Evolutionary conservation across 2,329 filamentous ascomycete species (phyloP).

Genomic region (Drechslerella stenobrocha): DNA sequence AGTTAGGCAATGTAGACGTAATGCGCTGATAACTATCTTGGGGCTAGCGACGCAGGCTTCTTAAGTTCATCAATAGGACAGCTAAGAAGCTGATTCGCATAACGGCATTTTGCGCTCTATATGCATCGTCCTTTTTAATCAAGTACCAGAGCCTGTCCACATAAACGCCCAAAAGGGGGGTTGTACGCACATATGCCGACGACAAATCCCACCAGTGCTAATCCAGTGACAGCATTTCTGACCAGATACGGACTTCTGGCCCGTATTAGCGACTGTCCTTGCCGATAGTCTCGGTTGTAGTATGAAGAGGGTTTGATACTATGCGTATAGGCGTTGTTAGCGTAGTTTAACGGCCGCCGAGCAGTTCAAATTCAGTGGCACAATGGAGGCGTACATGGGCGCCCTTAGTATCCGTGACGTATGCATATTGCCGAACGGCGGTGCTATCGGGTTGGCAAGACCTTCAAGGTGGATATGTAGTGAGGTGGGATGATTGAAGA

Average conservation of each 20-base stretch:
- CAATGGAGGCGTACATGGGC: constrained; percentile 26
- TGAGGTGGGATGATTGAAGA: constrained; percentile 30
- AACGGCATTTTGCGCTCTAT: too few species aligned
- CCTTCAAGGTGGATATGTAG: not conserved
- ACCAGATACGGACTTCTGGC: constrained; percentile 88
- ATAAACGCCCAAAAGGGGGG: too few species aligned
- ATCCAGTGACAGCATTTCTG: constrained; percentile 81
- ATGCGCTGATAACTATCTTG: too few species aligned
- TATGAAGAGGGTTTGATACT: constrained; percentile 68
- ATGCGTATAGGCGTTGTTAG: not conserved
- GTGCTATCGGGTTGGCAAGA: constrained; percentile 1
- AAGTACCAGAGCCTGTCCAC: not conserved
- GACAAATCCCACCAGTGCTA: constrained; percentile 74
- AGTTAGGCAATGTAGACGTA: too few species aligned
- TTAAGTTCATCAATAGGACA: too few species aligned
- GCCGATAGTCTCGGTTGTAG: constrained; percentile 84
- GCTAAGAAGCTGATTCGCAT: too few species aligned
- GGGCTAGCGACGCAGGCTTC: too few species aligned
- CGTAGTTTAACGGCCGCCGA: constrained; percentile 4
- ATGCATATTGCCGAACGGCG: constrained; percentile 25
- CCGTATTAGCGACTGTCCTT: constrained; percentile 85
- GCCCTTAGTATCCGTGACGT: constrained; percentile 24
- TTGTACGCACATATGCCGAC: constrained; percentile 77
- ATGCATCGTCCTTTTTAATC: too few species aligned
- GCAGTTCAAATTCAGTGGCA: not conserved